Conservation (phyloP, 345 rosid species). For the Bruguiera sexangula region DNA sequence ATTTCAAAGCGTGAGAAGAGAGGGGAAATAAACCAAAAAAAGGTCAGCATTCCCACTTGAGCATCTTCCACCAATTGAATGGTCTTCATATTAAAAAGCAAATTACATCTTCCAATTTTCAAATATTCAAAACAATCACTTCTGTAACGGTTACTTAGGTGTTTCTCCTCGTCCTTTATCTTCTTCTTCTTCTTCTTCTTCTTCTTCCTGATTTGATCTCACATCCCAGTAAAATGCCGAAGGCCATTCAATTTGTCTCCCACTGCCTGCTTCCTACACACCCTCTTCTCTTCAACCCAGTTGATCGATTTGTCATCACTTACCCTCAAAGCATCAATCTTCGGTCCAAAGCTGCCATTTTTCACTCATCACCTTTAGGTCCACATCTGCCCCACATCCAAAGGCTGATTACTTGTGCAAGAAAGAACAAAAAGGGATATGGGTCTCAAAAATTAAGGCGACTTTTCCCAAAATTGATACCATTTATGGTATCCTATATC, state of each 20-base stretch:
- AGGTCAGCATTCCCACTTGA: too few species aligned
- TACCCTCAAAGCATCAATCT: background rate
- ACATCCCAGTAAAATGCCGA: conserved; percentile 13
- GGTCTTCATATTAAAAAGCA: background rate
- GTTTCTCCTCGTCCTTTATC: conserved; percentile 21
- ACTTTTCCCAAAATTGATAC: conserved; percentile 31
- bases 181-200: background rate
- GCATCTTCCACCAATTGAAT: too few species aligned
- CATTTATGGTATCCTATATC: conserved; percentile 37
- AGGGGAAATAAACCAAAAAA: too few species aligned
- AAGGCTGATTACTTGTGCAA: conserved; percentile 30
- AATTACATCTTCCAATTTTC: background rate
- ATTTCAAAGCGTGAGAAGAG: too few species aligned
- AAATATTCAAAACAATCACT: conserved; percentile 3
- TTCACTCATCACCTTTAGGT: conserved; percentile 6
- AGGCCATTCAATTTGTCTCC: conserved; percentile 12
- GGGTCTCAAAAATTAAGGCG: conserved; percentile 25
- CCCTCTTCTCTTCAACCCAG: conserved; percentile 14
- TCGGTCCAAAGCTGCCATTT: conserved; percentile 12
- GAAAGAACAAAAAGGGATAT: conserved; percentile 34
- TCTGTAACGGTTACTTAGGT: too few species aligned
- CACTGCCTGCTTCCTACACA: background rate
- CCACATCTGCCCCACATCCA: conserved; percentile 23
- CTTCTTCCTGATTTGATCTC: background rate
- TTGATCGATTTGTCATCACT: background rate